Base-by-base conservation (phyloP, 805 yeast species). In the Starmerella khaoyaiensis region DNA sequence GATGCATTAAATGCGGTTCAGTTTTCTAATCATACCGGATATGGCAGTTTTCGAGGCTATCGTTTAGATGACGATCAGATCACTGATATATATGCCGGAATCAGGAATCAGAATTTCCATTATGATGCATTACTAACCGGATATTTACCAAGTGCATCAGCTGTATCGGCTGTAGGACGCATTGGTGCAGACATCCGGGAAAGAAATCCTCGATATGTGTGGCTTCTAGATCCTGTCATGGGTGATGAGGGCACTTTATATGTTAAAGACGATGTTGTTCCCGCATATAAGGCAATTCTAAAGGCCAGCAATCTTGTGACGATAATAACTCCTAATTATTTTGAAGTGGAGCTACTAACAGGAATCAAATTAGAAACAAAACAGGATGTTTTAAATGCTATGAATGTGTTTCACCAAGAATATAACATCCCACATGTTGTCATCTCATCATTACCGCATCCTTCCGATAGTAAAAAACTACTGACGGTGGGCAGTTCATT, bases 1-100 rank as follows among this genome's bases (percentile, higher is more conserved):
- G 95, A 87, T 55, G 74, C 74, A 17, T 64, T 90, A 37, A 82
- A 87, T 58, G 82, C 94, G 1, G 93, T 86, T 16, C 80, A 82
- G 52, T 75, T 76, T 49, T 81, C 94, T 1, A 84, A 87, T 50
- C 96, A 87, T 59, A 87, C 96, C 2, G 97, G 94, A 1, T 83
- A 83, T 57, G 81, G 79, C 0, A 44, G 56, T 10, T 73, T 78
- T 51, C 63, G 63, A 24, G 95, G 95, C 2, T 56, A 64, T 14
- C 65, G 66, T 36, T 62, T 71, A 3, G 47, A 63, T 2, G 61
- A 72, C 0, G 56, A 56, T 0, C 67, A 68, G 28, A 53, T 86
- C 14, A 35, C 45, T 7, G 69, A 65, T 1, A 56, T 82, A 2
- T 67, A 68, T 36, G 46, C 60, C 4, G 93, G 93, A 0, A 55